Evolutionary conservation across 495 filamentous ascomycete species (phyloP).

Genomic region (Aspergillus ellipticus): DNA sequence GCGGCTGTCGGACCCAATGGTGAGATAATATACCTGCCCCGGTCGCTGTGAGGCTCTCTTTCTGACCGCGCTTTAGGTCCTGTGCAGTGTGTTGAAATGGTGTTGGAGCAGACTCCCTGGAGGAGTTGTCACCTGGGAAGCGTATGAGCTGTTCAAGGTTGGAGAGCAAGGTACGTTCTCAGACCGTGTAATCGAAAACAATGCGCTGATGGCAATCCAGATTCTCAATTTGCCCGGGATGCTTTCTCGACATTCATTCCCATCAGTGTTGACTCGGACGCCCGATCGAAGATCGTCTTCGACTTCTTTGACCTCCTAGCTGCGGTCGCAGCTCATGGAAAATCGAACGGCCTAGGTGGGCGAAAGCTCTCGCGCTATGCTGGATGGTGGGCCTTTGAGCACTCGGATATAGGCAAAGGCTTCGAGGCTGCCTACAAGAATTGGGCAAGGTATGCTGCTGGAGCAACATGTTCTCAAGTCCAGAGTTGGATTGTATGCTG

Average conservation of each 20-base stretch:
- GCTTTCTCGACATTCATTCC: slow-evolving; percentile 97
- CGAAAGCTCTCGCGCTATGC: slow-evolving; percentile 92
- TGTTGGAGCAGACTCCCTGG: slow-evolving; percentile 93
- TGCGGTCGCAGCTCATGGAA: slow-evolving; percentile 77
- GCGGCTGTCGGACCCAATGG: slow-evolving; percentile 90
- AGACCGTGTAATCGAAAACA: not conserved
- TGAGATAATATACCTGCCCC: slow-evolving; percentile 31
- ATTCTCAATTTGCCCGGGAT: slow-evolving; percentile 87
- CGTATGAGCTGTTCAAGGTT: slow-evolving; percentile 91
- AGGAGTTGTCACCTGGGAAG: slow-evolving; percentile 94
- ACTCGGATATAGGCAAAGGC: slow-evolving; percentile 77
- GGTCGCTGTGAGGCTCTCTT: not conserved
- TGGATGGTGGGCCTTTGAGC: slow-evolving; percentile 98
- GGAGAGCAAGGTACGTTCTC: slow-evolving; percentile 75
- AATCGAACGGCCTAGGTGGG: slow-evolving; percentile 89
- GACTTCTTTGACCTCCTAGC: slow-evolving; percentile 95
- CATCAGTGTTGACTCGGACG: slow-evolving; percentile 83
- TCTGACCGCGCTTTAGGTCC: slow-evolving; percentile 53
- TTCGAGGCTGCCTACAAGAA: slow-evolving; percentile 92
- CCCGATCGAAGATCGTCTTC: slow-evolving; percentile 84
- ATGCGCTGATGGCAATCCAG: slow-evolving; percentile 40
- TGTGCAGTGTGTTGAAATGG: slow-evolving; percentile 96
- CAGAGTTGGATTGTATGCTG: slow-evolving; percentile 11
- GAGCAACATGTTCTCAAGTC: not conserved
- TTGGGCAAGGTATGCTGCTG: slow-evolving; percentile 59